Evolutionary conservation across 148 eudicot genomes (phyloP).

Genomic region (Polygonum maritimum): DNA sequence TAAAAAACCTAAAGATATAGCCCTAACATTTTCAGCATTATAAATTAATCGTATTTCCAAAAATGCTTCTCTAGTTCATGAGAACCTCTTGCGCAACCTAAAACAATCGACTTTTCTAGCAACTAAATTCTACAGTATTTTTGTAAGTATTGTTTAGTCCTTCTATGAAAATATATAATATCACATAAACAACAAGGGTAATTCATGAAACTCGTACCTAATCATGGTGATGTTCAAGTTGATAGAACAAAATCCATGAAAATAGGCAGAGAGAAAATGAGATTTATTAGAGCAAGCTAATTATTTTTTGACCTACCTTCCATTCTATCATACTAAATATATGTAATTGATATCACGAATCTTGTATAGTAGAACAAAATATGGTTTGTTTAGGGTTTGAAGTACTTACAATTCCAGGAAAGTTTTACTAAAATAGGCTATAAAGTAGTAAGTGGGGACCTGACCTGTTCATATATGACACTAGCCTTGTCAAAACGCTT

Average conservation of each 20-base stretch:
- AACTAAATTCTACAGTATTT: background rate
- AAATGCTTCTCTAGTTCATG: background rate
- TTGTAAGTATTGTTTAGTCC: background rate
- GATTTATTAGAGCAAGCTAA: background rate
- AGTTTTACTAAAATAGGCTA: background rate
- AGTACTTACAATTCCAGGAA: background rate
- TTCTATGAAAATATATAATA: background rate
- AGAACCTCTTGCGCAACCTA: background rate
- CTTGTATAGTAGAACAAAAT: background rate
- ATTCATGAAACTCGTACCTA: background rate
- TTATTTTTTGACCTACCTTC: background rate
- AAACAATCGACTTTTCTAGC: background rate
- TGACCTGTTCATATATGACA: constrained; percentile 65
- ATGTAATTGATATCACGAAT: background rate
- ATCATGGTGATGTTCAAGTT: background rate
- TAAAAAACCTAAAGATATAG: background rate
- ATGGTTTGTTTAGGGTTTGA: background rate
- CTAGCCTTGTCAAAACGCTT: constrained; percentile 91
- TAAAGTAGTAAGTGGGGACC: background rate
- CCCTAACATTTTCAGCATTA: background rate
- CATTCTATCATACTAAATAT: background rate
- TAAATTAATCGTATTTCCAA: background rate
- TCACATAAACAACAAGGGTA: background rate
- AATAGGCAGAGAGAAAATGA: background rate
- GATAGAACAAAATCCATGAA: background rate